Percentiles rank a stretch among this genome's conserved stretches.
phyloP scores from a whole-genome alignment of 805 yeast genomes.

The Saturnispora saitoi region DNA sequence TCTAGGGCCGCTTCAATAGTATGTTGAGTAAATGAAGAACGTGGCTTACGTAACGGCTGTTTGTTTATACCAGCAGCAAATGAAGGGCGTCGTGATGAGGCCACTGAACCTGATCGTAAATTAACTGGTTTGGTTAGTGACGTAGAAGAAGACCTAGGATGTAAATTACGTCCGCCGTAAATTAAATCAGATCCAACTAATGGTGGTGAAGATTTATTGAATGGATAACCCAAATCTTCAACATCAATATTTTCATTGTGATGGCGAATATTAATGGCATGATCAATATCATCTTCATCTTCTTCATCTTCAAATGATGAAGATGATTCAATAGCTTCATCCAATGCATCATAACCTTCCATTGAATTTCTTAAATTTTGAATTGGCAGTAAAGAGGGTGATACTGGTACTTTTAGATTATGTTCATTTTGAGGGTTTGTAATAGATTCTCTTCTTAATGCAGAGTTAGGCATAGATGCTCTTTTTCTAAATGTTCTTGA shows the following conservation, averaged over 20 bases:
- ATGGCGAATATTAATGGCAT: neutral
- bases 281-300: slow-evolving; percentile 1
- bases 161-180: neutral
- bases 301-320: slow-evolving; percentile 31
- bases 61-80: slow-evolving; percentile 27
- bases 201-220: slow-evolving; percentile 8
- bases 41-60: slow-evolving; percentile 23
- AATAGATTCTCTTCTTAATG: slow-evolving; percentile 42
- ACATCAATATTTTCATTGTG: slow-evolving; percentile 14
- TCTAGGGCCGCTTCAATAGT: slow-evolving; percentile 27
- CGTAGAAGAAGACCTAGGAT: slow-evolving; percentile 8
- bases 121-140: slow-evolving; percentile 5
- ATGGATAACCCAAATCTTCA: neutral
- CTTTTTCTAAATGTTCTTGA: neutral
- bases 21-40: slow-evolving; percentile 27
- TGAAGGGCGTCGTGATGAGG: slow-evolving; percentile 25
- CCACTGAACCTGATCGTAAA: slow-evolving; percentile 19
- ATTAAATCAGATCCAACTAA: neutral
- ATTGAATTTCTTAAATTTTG: slow-evolving; percentile 25
- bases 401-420: slow-evolving; percentile 36
- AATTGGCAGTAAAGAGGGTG: slow-evolving; percentile 27
- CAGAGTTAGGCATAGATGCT: neutral
- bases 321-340: slow-evolving; percentile 33
- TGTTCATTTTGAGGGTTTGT: slow-evolving; percentile 40
- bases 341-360: slow-evolving; percentile 26